phyloP scores from a whole-genome alignment of 371 early-diverging fungal genomes.

The Mortierella sp. region DNA sequence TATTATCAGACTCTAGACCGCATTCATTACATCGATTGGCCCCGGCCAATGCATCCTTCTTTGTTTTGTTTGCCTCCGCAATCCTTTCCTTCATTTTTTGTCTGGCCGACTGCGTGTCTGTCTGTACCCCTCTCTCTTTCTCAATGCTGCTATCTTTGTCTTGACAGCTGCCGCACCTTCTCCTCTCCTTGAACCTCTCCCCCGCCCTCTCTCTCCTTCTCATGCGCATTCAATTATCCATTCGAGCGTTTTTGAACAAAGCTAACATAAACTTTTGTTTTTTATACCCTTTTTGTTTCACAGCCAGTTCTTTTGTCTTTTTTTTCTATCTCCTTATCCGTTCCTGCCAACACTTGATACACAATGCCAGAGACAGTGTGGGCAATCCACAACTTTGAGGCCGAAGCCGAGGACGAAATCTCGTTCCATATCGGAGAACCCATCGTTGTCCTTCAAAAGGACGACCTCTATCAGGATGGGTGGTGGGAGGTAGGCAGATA shows the following conservation, averaged over 20 bases:
- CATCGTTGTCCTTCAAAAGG: conserved; percentile 82
- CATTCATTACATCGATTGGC: not conserved
- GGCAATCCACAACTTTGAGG: conserved; percentile 75
- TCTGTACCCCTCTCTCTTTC: not conserved
- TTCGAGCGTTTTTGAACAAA: not conserved
- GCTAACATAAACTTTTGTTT: conserved; percentile 6
- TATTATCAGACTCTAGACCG: not conserved
- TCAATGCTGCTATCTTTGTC: not conserved
- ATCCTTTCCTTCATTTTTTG: not conserved
- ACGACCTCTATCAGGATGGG: conserved; percentile 85
- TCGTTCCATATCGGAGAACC: conserved; percentile 77
- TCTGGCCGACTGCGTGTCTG: not conserved
- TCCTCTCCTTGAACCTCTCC: conserved; percentile 8
- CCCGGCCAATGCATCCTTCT: not conserved
- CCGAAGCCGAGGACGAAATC: conserved; percentile 86
- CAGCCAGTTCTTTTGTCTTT: not conserved
- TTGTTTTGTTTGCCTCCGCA: not conserved
- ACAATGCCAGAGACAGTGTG: conserved; percentile 67
- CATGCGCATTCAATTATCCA: not conserved
- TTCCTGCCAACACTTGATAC: too few relatives aligned
- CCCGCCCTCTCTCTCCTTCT: not conserved
- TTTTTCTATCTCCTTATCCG: too few relatives aligned
- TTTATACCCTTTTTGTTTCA: not conserved
- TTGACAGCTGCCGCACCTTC: not conserved
- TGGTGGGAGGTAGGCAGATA: conserved; percentile 92